Base-by-base conservation (phyloP, 139 green algal species). In the Auxenochlorella pyrenoidosa region DNA sequence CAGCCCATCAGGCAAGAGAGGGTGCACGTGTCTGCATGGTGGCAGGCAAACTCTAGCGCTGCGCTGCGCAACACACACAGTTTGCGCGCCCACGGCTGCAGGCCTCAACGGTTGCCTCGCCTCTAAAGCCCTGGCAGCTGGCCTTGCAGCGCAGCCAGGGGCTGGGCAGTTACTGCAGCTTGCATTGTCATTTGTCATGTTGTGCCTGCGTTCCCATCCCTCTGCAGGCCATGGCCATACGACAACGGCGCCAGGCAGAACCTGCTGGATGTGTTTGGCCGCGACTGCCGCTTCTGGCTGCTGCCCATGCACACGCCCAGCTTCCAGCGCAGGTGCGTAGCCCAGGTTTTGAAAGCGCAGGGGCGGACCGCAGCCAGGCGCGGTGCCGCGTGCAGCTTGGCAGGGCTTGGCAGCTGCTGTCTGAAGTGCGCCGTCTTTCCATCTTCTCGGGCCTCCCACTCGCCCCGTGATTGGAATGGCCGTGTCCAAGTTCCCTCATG, bases 241-340 rank as follows among this genome's bases (percentile, higher is more conserved):
- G 93, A 98, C 85, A 63, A 79, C 2, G 95, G 95, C 38, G 68
- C 85, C 13, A 60, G 76, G 22, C 63, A 87, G 5, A 98, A 98
- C 85, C 93, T 96, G 41, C 79, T 93, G 75, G 95, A 97, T 4
- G 93, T 97, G 0, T 97, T 98, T 91, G 95, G 95, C 10, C 84
- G 87, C 19, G 92, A 89, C 75, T 85, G 85, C 47, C 51, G 82
- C 71, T 72, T 84, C 0, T 97, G 94, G 94, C 68, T 93, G 1
- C 65, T 96, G 38, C 94, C 94, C 13, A n/a, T 92, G 26, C 77
- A 94, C 41, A 65, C 80, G 60, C 60, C 59, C 1, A 34, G n/a
- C 58, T 72, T 54, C 36, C 51, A 10, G 0, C 79, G 79, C 79
- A 59, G 79, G 77, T 83, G 51, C 2, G 77, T 3, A 38, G 40